Percentiles rank a stretch among this genome's conserved stretches.
Evolutionary conservation across 2,329 filamentous ascomycete species (phyloP).

Genomic region (Xylariales sp.): DNA sequence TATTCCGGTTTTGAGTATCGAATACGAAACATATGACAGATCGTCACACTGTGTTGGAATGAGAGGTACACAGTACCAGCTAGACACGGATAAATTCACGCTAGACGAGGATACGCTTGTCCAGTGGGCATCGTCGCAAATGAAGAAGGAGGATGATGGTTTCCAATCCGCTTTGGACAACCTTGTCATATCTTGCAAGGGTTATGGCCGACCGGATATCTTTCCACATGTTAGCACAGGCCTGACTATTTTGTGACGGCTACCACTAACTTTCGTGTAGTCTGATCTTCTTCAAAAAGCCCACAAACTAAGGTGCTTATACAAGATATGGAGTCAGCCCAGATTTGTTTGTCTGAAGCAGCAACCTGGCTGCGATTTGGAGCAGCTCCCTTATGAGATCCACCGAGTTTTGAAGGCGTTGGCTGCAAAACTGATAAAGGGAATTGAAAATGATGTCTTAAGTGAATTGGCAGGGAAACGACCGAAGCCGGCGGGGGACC

Average conservation of each 20-base stretch:
- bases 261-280: slow-evolving; percentile 48
- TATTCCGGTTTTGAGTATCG: slow-evolving; percentile 38
- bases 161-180: slow-evolving; percentile 47
- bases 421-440: slow-evolving; percentile 43
- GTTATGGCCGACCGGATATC: slow-evolving; percentile 32
- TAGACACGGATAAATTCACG: slow-evolving; percentile 24
- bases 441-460: slow-evolving; percentile 45
- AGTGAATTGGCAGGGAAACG: slow-evolving; percentile 36
- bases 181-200: slow-evolving; percentile 41
- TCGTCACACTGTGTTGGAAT: slow-evolving; percentile 16
- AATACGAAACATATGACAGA: slow-evolving; percentile 28
- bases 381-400: slow-evolving; percentile 53
- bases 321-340: slow-evolving; percentile 60
- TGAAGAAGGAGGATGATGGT: slow-evolving; percentile 37
- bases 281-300: slow-evolving; percentile 57
- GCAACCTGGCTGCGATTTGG: slow-evolving; percentile 36
- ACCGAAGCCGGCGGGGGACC: slow-evolving; percentile 39
- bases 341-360: slow-evolving; percentile 54
- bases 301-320: slow-evolving; percentile 62
- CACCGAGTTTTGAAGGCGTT: slow-evolving; percentile 44
- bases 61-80: slow-evolving; percentile 29
- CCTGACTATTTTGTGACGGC: slow-evolving; percentile 32
- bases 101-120: slow-evolving; percentile 34
- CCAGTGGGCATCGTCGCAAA: slow-evolving; percentile 45
- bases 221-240: slow-evolving; percentile 45